A percentile compares a stretch with the other conserved stretches of the same genome.
Evolutionary conservation across 192 early-diverging fungal species (phyloP).

Genomic region (Gigaspora rosea): DNA sequence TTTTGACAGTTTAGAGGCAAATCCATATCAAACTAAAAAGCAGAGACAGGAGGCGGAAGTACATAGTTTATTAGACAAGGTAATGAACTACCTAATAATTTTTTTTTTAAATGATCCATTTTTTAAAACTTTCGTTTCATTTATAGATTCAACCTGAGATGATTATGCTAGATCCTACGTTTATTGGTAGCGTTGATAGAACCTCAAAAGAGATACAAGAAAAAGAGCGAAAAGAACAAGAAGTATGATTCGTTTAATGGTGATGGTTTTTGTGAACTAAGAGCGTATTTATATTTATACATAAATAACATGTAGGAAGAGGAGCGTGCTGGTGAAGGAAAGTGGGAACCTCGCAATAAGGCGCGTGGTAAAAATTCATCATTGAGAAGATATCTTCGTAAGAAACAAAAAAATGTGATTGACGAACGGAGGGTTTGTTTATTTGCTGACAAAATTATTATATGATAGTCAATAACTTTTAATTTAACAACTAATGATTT

Average conservation of each 20-base stretch:
- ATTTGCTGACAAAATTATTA: background rate
- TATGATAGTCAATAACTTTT: too few relatives aligned
- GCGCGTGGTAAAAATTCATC: slow-evolving; percentile 77
- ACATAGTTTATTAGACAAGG: slow-evolving; percentile 84
- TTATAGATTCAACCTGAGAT: slow-evolving; percentile 83
- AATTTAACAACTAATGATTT: background rate
- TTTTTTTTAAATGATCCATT: background rate
- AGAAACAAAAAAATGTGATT: slow-evolving; percentile 80
- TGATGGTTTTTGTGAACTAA: background rate
- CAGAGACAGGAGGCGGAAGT: slow-evolving; percentile 91
- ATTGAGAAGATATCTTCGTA: slow-evolving; percentile 72
- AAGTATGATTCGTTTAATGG: slow-evolving; percentile 36
- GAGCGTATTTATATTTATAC: background rate
- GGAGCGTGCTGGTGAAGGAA: slow-evolving; percentile 49
- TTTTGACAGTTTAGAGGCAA: slow-evolving; percentile 90
- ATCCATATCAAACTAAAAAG: slow-evolving; percentile 88
- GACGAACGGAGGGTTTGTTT: slow-evolving; percentile 67
- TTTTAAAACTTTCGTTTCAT: background rate
- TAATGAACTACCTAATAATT: slow-evolving; percentile 5
- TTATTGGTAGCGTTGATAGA: slow-evolving; percentile 79
- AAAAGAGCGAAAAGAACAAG: slow-evolving; percentile 61
- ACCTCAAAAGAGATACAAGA: slow-evolving; percentile 58
- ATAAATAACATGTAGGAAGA: slow-evolving; percentile 34
- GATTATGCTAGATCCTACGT: slow-evolving; percentile 81
- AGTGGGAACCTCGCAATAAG: slow-evolving; percentile 56